Evolutionary conservation across 106 monocot species (phyloP), one percentile per base, ranked within the genome.

Genomic region (Platanthera zijinensis): DNA sequence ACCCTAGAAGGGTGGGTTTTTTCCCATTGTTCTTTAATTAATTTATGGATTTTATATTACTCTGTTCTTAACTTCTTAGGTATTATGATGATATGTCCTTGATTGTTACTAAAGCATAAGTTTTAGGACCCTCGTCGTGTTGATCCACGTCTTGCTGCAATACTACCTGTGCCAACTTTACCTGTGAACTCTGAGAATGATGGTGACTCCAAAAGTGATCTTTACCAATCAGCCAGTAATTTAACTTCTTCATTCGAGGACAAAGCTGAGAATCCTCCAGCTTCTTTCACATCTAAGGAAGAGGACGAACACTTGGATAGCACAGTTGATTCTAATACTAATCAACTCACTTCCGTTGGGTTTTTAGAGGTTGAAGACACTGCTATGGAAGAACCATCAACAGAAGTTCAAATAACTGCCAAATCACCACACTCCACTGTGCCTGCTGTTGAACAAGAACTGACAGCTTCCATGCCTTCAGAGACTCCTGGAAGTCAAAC

Each of bases 81-180:
- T 70, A 18, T 45, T 69, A 17, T 69, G 46, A 50, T 11, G 32
- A 32, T 66, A 73, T 21, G n/a, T 4, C 19, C 72, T 45, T 74
- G 4, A 68, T 75, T 81, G 48, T 77, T 69, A 81, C 74, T 83
- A 57, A 77, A 76, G 49, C 75, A 53, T 8, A 71, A 73, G 49
- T 73, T 84, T 78, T 85, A 96, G 96, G 96, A 96, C 68, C 96
- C 93, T 77, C 93, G 93, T 69, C 96, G 96, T 53, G 85, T 89
- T 79, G 96, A 93, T 86, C 96, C 96, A 11, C 96, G 96, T 62
- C 85, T 90, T 13, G 51, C 73, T 69, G 79, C 74, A 54, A 72
- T 57, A 28, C 48, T 80, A 81, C 53, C 30, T 74, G 78, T 48
- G 48, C 46, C 19, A 66, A 71, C 84, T n/a, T 8, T 57, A 19